Conservation (phyloP, 2,329 filamentous ascomycete genomes). For the Fusarium continuum region DNA sequence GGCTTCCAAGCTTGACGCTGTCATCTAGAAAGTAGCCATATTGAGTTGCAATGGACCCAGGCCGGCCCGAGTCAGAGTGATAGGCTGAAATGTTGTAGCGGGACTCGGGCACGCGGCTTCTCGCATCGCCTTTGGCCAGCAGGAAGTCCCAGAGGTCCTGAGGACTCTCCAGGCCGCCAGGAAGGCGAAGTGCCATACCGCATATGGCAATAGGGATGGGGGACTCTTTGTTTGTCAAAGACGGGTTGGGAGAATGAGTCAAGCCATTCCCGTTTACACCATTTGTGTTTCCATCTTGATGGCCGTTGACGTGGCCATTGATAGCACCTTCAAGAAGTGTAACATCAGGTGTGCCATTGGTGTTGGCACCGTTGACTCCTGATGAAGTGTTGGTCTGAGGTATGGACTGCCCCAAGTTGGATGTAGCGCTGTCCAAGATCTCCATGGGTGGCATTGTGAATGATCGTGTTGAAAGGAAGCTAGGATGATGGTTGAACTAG, state of each 20-base stretch:
- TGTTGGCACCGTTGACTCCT: neutral
- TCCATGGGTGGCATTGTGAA: neutral
- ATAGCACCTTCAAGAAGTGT: neutral
- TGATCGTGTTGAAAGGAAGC: no score
- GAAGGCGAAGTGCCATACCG: slow-evolving; percentile 41
- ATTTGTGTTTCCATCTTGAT: neutral
- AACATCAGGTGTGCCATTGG: neutral
- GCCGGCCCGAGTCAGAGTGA: slow-evolving; percentile 24
- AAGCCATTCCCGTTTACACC: neutral
- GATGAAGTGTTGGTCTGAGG: neutral
- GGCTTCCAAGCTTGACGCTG: slow-evolving; percentile 34
- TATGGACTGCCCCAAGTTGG: neutral
- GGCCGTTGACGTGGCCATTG: neutral
- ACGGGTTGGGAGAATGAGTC: neutral
- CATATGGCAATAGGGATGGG: slow-evolving; percentile 38
- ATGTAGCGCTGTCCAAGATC: neutral
- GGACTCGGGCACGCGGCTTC: slow-evolving; percentile 28
- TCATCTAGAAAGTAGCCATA: slow-evolving; percentile 47
- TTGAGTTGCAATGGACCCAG: slow-evolving; percentile 31
- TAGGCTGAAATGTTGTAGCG: slow-evolving; percentile 36
- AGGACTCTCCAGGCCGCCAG: slow-evolving; percentile 34
- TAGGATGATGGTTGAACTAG: no score
- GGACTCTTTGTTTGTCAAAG: neutral
- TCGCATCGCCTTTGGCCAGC: slow-evolving; percentile 35
- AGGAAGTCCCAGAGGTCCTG: slow-evolving; percentile 42